A percentile compares a stretch with the other conserved stretches of the same genome.
Conservation (phyloP, 768 basidiomycete genomes). For the Trametes elegans region DNA sequence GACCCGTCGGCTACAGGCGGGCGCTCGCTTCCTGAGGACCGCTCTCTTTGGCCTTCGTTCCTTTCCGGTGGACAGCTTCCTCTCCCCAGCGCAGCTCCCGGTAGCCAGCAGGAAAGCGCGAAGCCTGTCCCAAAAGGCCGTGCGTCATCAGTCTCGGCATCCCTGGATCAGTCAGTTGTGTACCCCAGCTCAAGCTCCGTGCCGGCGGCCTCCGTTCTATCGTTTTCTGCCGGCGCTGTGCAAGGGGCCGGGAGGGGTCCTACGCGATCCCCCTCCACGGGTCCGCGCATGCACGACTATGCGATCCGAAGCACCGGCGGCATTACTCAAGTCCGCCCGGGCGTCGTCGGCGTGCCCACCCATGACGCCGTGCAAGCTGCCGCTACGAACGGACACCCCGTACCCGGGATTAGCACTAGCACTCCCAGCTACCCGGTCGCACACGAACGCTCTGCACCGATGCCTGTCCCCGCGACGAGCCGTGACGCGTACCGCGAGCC, state of each 20-base stretch:
- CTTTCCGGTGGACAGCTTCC: conserved; percentile 70
- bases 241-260: background rate
- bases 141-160: conserved; percentile 12
- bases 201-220: conserved; percentile 35
- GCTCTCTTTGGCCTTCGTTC: conserved; percentile 88
- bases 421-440: background rate
- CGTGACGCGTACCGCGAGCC: conserved; percentile 30
- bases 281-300: conserved; percentile 69
- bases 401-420: background rate
- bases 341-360: conserved; percentile 44
- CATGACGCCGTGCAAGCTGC: conserved; percentile 1
- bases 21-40: conserved; percentile 88
- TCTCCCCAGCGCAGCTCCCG: conserved; percentile 36
- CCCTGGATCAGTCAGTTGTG: conserved; percentile 19
- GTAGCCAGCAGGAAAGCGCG: conserved; percentile 5
- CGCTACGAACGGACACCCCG: background rate
- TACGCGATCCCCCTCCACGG: conserved; percentile 27
- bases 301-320: conserved; percentile 43
- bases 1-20: conserved; percentile 61
- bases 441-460: conserved; percentile 32
- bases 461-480: conserved; percentile 31
- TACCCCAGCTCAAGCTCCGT: conserved; percentile 52
- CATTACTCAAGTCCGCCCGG: conserved; percentile 61
- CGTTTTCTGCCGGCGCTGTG: conserved; percentile 29
- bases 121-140: conserved; percentile 8